phyloP scores from a whole-genome alignment of 2,329 filamentous ascomycete species.

The Metarhizium humberi region DNA sequence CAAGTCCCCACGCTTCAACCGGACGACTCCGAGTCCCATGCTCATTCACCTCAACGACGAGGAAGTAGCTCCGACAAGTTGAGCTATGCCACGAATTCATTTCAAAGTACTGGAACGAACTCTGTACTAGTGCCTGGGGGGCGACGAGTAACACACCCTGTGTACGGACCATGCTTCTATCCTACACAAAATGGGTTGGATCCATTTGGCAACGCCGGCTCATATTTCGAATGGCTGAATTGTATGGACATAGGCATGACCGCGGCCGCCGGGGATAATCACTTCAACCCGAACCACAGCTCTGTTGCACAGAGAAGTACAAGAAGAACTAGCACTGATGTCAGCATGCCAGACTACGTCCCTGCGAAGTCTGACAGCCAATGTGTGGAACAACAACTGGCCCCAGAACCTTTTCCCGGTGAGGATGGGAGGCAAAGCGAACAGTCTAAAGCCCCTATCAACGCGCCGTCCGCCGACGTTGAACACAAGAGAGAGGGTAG shows the following conservation, averaged over 20 bases:
- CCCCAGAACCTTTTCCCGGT: slow-evolving; percentile 18
- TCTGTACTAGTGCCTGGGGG: not conserved
- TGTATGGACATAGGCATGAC: slow-evolving; percentile 10
- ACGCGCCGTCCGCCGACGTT: slow-evolving; percentile 24
- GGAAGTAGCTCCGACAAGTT: not conserved
- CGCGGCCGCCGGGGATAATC: slow-evolving; percentile 2
- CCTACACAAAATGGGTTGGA: slow-evolving; percentile 8
- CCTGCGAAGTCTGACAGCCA: slow-evolving; percentile 8
- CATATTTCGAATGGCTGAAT: slow-evolving; percentile 19
- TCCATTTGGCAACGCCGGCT: slow-evolving; percentile 13
- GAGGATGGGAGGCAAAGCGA: slow-evolving; percentile 18
- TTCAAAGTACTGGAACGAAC: not conserved
- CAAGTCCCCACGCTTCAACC: slow-evolving; percentile 29
- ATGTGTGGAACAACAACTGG: slow-evolving; percentile 6
- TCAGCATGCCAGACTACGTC: slow-evolving; percentile 33
- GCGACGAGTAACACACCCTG: slow-evolving; percentile 8
- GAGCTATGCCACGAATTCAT: not conserved
- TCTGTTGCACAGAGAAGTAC: slow-evolving; percentile 9
- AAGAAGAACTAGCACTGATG: slow-evolving; percentile 25
- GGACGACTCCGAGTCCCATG: slow-evolving; percentile 46
- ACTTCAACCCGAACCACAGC: slow-evolving; percentile 3
- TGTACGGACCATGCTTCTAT: not conserved
- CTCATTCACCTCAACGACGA: slow-evolving; percentile 50
- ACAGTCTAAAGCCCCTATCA: slow-evolving; percentile 29
- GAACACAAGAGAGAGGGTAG: slow-evolving; percentile 12